Percentiles rank a stretch among this genome's conserved stretches.
Conservation (phyloP, 495 filamentous ascomycete species). For the Ramalina peruviana region DNA sequence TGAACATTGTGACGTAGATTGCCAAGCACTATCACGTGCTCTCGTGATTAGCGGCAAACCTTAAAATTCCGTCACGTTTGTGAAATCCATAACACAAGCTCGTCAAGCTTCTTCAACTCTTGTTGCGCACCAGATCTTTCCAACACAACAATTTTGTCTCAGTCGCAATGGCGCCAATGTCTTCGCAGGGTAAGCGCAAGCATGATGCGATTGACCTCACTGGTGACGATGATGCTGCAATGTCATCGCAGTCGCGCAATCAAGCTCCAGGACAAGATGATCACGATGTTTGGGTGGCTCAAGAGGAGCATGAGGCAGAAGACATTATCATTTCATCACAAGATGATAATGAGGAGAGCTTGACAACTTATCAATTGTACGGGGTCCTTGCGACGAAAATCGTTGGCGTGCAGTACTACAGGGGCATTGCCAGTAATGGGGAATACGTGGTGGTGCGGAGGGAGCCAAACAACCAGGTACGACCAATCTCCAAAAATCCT, state of each 20-base stretch:
- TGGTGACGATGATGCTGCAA: constrained; percentile 27
- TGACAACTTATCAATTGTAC: constrained; percentile 34
- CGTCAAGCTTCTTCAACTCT: no score
- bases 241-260: neutral
- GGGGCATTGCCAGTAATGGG: constrained; percentile 50
- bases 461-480: constrained; percentile 49
- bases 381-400: constrained; percentile 48
- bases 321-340: constrained; percentile 27
- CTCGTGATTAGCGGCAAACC: no score
- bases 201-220: constrained; percentile 28
- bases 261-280: constrained; percentile 4
- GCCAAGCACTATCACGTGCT: no score
- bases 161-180: neutral
- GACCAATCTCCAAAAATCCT: neutral
- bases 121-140: no score
- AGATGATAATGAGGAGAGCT: constrained; percentile 30
- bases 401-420: constrained; percentile 72
- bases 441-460: constrained; percentile 57
- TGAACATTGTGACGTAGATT: no score
- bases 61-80: no score
- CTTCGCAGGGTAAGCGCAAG: constrained; percentile 1
- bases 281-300: constrained; percentile 16
- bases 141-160: no score
- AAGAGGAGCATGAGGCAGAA: constrained; percentile 14
- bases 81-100: no score